Percentiles rank a stretch among this genome's conserved stretches.
These are phyloP conservation scores for Allium fistulosum DNA, from an alignment of 106 monocot genomes.

Conservation along the genomic window DNA sequence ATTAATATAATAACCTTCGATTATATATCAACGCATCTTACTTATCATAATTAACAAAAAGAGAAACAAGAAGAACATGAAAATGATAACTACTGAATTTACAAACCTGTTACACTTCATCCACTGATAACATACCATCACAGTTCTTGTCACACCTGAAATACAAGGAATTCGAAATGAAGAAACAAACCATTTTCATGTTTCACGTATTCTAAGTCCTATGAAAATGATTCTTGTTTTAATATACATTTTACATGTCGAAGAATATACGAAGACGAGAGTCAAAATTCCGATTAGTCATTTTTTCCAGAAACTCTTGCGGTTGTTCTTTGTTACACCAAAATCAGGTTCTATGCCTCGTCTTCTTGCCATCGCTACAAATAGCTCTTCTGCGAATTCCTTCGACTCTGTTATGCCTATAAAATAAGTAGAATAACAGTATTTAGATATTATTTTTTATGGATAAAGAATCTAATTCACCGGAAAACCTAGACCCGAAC, in stretches of 20 bases:
- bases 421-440: conserved; percentile 1
- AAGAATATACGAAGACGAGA: conserved; percentile 91
- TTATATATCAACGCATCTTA: not conserved
- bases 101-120: conserved; percentile 92
- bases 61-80: not conserved
- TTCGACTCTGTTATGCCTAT: conserved; percentile 77
- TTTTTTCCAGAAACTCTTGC: conserved; percentile 87
- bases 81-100: not conserved
- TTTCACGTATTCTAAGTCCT: too few species aligned
- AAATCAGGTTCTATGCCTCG: conserved; percentile 29
- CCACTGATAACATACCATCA: conserved; percentile 82
- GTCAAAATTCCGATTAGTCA: conserved; percentile 84
- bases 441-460: too few species aligned
- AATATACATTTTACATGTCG: conserved; percentile 55
- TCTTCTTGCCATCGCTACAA: conserved; percentile 64
- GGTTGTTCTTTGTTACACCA: conserved; percentile 46
- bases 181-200: not conserved
- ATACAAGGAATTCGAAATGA: not conserved
- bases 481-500: too few species aligned
- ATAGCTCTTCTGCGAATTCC: conserved; percentile 82
- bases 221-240: not conserved
- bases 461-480: too few species aligned
- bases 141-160: conserved; percentile 97
- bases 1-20: conserved; percentile 78
- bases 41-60: not conserved